Conservation (phyloP, 306 rosid species). For the Citrullus mucosospermus region DNA sequence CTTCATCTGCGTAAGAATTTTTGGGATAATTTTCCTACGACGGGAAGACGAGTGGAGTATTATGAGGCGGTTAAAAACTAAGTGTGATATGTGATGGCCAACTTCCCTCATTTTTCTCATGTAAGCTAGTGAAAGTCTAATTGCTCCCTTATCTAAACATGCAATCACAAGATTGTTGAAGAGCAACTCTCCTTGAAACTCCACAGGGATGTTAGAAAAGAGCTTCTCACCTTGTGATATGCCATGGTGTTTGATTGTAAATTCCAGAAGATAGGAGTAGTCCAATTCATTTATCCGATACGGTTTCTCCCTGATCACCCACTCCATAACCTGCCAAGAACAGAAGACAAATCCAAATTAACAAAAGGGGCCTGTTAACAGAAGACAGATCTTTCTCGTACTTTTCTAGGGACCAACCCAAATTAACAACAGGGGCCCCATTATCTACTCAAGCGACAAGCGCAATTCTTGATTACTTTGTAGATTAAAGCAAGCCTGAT, state of each 20-base stretch:
- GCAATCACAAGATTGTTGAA: slow-evolving; percentile 77
- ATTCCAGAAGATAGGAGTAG: slow-evolving; percentile 75
- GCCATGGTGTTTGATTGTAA: slow-evolving; percentile 66
- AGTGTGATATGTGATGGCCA: slow-evolving; percentile 63
- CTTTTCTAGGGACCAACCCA: not conserved
- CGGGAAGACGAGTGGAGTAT: slow-evolving; percentile 49
- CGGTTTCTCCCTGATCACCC: slow-evolving; percentile 87
- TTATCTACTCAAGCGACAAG: not conserved
- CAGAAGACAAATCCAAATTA: not conserved
- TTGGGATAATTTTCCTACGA: slow-evolving; percentile 45
- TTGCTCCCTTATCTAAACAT: slow-evolving; percentile 68
- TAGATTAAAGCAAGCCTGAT: not conserved
- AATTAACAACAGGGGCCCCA: not conserved
- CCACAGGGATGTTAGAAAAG: slow-evolving; percentile 41
- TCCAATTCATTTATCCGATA: slow-evolving; percentile 65
- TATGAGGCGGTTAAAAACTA: slow-evolving; percentile 80
- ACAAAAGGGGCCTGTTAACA: not conserved
- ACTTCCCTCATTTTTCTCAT: slow-evolving; percentile 85
- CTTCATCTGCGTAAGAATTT: slow-evolving; percentile 70
- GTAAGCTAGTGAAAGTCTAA: slow-evolving; percentile 67
- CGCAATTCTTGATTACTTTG: not conserved
- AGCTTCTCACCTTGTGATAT: slow-evolving; percentile 75
- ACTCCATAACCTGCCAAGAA: slow-evolving; percentile 77
- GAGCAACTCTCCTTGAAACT: slow-evolving; percentile 82
- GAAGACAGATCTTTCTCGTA: too few relatives aligned